Evolutionary conservation across 257 asterid genomes (phyloP), one percentile per base, ranked within the genome.

Genomic region (Forsythia viridissima): DNA sequence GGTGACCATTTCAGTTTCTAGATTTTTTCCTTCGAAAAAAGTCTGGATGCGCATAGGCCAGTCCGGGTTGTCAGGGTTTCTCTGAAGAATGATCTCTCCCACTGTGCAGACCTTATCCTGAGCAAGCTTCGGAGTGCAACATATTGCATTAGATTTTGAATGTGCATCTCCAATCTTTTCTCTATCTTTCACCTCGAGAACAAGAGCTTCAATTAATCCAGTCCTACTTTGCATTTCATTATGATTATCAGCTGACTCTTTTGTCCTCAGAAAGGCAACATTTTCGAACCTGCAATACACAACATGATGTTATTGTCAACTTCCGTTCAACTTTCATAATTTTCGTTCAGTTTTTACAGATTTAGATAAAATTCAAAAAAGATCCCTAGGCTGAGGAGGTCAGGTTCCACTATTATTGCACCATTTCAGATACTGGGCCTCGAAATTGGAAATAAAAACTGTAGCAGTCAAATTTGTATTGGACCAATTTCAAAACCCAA

Each of bases 151-250:
- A 21, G 97, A 88, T 77, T 93, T 88, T 79, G 82, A 70, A 80
- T 85, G 87, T 51, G 90, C 88, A 41, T 93, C 91, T 3, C 98
- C 99, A 42, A 95, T 92, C 78, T 84, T 94, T 52, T 95, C 87
- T 83, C 99, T 90, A 87, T 93, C 98, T 84, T 91, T 93, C 83
- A 95, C 96, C 87, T 93, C 98, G 66, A 94, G 89, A 78, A 94
- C 85, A 51, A 94, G 88, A 83, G 98, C 97, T 79, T 95, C 99
- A 51, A 95, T 89, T 42, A 93, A 82, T 57, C 99, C 99, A 15
- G 94, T 92, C 84, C 94, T 95, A 71, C 70, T 92, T 80, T 90
- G 99, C 98, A 92, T 93, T 72, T 76, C 92, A 34, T 92, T 93
- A 83, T 93, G 98, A 89, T 85, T 88, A 42, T 80, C 82, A 37